Base-by-base conservation (phyloP, 1,284 basidiomycete species). In the Coriolopsis trogii region DNA sequence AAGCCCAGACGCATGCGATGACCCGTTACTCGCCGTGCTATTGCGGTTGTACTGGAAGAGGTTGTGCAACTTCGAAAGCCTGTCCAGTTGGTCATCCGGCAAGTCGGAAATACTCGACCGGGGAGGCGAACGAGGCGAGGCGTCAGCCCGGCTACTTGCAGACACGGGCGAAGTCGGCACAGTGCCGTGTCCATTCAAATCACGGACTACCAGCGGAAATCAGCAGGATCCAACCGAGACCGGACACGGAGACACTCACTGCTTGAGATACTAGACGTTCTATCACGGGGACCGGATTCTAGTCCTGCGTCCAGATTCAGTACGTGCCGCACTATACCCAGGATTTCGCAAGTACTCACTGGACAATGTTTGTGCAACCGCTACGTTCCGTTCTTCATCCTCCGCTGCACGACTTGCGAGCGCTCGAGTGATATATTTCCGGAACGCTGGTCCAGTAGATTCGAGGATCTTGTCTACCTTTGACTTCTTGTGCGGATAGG, bases 391-490 rank as follows among this genome's bases (percentile, higher is more conserved):
- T 64, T 93, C 91, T 57, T 88, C 79, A 63, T 94, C 92, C 63
- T 95, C 92, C 6, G 88, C 87, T 15, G 91, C 91, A 51, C 93
- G 81, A 66, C 82, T 91, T 0, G 90, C 89, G 20, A 93, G 70
- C 5, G 90, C 91, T 49, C 90, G 81, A 33, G 84, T 89, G 62
- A 93, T 91, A 62, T 93, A 93, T 67, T 92, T 92, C 48, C 87
- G 79, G 74, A 93, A 93, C 1, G 87, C 87, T 23, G 89, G 80
- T 2, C 89, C 89, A 2, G 91, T 92, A 3, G 86, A 82, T 63
- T 93, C 89, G 5, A 93, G 75, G 73, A 93, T 80, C 64, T 91
- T 87, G 61, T 95, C 91, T 15, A 98, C 92, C 51, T 89, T 87
- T 4, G 82, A 75, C 63, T 87, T 84, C 68, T 95, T 95, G 60